These are phyloP conservation scores for Vanrija humicola DNA, from an alignment of 1,284 basidiomycete genomes.

Conservation along the genomic window DNA sequence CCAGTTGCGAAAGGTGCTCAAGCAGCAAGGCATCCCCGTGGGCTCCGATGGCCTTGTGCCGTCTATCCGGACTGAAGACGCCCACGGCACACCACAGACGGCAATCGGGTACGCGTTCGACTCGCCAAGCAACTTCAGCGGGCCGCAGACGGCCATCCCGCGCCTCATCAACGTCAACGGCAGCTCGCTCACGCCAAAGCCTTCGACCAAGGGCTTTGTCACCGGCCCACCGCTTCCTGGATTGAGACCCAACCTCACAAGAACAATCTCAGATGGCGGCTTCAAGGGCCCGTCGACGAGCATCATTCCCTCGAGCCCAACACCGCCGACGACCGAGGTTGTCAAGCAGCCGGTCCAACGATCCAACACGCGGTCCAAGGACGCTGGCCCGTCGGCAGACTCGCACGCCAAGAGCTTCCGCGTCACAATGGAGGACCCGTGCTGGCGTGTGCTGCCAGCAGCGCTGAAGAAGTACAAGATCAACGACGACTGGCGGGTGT, in stretches of 20 bases:
- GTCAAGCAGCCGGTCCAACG: slow-evolving; percentile 2
- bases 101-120: slow-evolving; percentile 26
- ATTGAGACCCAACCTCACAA: too few relatives aligned
- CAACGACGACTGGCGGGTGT: slow-evolving; percentile 97
- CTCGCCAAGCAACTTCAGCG: slow-evolving; percentile 21
- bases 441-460: slow-evolving; percentile 95
- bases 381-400: slow-evolving; percentile 18
- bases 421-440: slow-evolving; percentile 85
- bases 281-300: background rate
- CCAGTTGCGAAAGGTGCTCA: slow-evolving; percentile 24
- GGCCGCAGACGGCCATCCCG: background rate
- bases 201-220: background rate
- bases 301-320: slow-evolving; percentile 14
- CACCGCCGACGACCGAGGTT: slow-evolving; percentile 12
- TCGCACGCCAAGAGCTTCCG: slow-evolving; percentile 53
- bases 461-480: slow-evolving; percentile 99
- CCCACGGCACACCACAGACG: slow-evolving; percentile 6
- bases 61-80: slow-evolving; percentile 6
- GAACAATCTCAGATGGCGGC: background rate
- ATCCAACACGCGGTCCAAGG: slow-evolving; percentile 8
- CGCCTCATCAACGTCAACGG: background rate
- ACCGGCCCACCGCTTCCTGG: background rate
- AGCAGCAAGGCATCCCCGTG: slow-evolving; percentile 26
- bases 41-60: slow-evolving; percentile 7
- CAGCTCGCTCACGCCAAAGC: slow-evolving; percentile 30